Evolutionary conservation across 305 asterid species (phyloP), one percentile per base, ranked within the genome.

Genomic region (Solanum hybrid): DNA sequence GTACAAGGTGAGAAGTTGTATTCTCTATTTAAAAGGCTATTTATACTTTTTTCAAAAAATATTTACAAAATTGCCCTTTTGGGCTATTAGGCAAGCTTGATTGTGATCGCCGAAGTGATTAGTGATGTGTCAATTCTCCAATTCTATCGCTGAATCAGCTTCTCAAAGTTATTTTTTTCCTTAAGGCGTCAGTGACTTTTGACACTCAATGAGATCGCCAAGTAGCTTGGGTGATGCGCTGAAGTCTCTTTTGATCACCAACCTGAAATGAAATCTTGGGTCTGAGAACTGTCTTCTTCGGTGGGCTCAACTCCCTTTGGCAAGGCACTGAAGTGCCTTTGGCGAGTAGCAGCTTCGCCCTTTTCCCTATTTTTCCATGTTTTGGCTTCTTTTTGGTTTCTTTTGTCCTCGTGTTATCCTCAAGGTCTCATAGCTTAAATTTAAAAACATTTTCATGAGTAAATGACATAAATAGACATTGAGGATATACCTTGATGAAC

Each of bases 261-360:
- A 15, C n/a, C 2, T 51, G 9, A 15, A 15, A 51, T 51, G n/a
- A 15, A 5, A 0, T 15, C n/a, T 51, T 15, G 10, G 22, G 56
- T 51, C 9, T 51, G 66, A 51, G 66, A 51, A 51, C 4, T 51
- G n/a, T 51, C n/a, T 15, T 51, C n/a, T 51, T 51, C 9, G n/a
- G n/a, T 15, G 7, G n/a, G 66, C n/a, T 51, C n/a, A 51, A 6
- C 10, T 15, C 9, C 66, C 4, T 51, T 51, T 15, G n/a, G 9
- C 0, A 15, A 51, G 15, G 10, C n/a, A 2, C 10, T 6, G 1
- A 51, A 15, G 9, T 51, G 9, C 22, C 66, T 51, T 51, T 15
- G 9, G 66, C 9, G 4, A 51, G n/a, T 9, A 15, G 0, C 10
- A 51, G 1, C n/a, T 51, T 51, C 0, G 0, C n/a, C 66, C 9